These are phyloP conservation scores for Leccinum subtestaceum DNA, from an alignment of 768 basidiomycete species.

Conservation along the genomic window DNA sequence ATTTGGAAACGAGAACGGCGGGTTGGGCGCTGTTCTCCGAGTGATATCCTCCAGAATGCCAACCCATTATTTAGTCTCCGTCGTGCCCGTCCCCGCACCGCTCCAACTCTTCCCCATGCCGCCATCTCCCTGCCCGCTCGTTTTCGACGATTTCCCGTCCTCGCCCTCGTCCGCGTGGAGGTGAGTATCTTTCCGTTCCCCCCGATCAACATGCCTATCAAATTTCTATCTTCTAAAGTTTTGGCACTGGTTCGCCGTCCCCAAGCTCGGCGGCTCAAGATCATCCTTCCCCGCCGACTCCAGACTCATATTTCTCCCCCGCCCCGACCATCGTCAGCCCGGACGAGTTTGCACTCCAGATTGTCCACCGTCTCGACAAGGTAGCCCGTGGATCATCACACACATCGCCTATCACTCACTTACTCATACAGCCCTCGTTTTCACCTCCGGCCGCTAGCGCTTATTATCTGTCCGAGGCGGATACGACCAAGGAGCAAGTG, in stretches of 20 bases:
- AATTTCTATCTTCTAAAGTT: background rate
- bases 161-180: slow-evolving; percentile 27
- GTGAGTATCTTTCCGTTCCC: slow-evolving; percentile 13
- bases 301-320: slow-evolving; percentile 14
- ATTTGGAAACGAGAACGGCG: slow-evolving; percentile 9
- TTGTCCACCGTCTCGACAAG: slow-evolving; percentile 10
- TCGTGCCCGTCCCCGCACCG: background rate
- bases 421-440: background rate
- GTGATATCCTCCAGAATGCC: background rate
- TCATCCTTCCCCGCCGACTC: slow-evolving; percentile 18
- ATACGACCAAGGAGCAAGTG: slow-evolving; percentile 12
- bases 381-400: background rate
- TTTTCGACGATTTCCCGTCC: slow-evolving; percentile 5
- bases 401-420: background rate
- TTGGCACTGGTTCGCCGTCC: slow-evolving; percentile 11
- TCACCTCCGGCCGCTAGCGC: background rate
- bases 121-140: background rate
- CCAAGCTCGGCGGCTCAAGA: slow-evolving; percentile 14
- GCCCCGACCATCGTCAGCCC: slow-evolving; percentile 11
- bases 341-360: slow-evolving; percentile 13
- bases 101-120: slow-evolving; percentile 1
- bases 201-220: background rate
- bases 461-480: slow-evolving; percentile 11
- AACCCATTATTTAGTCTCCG: slow-evolving; percentile 5
- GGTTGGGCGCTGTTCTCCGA: slow-evolving; percentile 9